A percentile compares a stretch with the other conserved stretches of the same genome.
phyloP scores from a whole-genome alignment of 306 rosid species.

The Astragalus membranaceus region DNA sequence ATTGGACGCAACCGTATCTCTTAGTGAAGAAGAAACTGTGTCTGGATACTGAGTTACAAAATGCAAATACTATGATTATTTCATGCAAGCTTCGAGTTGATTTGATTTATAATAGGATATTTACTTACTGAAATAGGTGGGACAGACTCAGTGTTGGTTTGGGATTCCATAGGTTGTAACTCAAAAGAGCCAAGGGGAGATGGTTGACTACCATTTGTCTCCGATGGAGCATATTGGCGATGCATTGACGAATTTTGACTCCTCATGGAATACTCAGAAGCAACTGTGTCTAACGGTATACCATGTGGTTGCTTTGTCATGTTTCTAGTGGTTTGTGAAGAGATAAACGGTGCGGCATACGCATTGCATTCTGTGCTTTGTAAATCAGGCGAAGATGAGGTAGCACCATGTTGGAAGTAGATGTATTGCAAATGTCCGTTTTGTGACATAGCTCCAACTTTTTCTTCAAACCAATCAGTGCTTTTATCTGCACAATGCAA shows the following conservation, averaged over 20 bases:
- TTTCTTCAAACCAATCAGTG: slow-evolving; percentile 22
- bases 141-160: slow-evolving; percentile 11
- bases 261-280: slow-evolving; percentile 27
- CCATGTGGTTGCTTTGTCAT: slow-evolving; percentile 17
- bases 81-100: slow-evolving; percentile 5
- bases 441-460: slow-evolving; percentile 25
- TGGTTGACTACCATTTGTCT: slow-evolving; percentile 29
- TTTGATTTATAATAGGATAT: not conserved
- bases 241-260: slow-evolving; percentile 37
- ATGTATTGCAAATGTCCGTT: slow-evolving; percentile 24
- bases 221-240: slow-evolving; percentile 12
- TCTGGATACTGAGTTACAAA: slow-evolving; percentile 44
- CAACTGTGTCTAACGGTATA: slow-evolving; percentile 22
- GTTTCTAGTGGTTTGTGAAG: slow-evolving; percentile 30
- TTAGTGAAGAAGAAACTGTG: slow-evolving; percentile 28
- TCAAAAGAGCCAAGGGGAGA: slow-evolving; percentile 24
- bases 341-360: slow-evolving; percentile 14
- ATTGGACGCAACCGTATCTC: slow-evolving; percentile 28
- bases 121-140: slow-evolving; percentile 50
- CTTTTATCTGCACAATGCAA: slow-evolving; percentile 19
- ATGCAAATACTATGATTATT: slow-evolving; percentile 13
- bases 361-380: slow-evolving; percentile 20
- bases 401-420: slow-evolving; percentile 28
- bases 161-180: slow-evolving; percentile 26
- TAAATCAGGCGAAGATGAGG: slow-evolving; percentile 30